Base-by-base conservation (phyloP, 2,329 filamentous ascomycete species). In the Trichoderma asperellum region DNA sequence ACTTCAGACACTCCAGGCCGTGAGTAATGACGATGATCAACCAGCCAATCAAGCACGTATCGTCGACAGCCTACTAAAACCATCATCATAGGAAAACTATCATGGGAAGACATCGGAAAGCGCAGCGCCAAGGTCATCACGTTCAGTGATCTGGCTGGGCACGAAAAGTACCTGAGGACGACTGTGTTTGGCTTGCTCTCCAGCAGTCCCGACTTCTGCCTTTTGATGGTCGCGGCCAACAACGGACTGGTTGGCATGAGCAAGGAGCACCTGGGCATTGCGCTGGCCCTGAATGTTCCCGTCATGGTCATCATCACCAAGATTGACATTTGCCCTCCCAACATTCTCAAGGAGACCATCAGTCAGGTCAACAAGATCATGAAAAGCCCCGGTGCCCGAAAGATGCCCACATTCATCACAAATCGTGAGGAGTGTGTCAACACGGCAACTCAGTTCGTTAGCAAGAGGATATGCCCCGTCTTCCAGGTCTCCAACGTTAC, bases 401-500 rank as follows among this genome's bases (percentile, higher is more conserved):
- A 99, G 81, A 96, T 99, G 47, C 96, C 96, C 2, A 92, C 97
- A 52, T 97, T 98, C 77, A 94, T 99, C 81, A 96, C 94, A 79
- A 92, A 91, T 73, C 90, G 90, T 70, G 93, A 97, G 77, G 92
- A 97, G 73, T 97, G 94, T 75, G 91, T 99, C 76, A 94, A 96
- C 78, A 99, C 96, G 0, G 95, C 96, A 11, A 95, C 93, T 0
- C 96, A 98, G 79, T 97, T 99, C 76, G 93, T 98, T 74, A 96
- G 92, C 75, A 92, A 96, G 80, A 88, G 96, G 52, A 97, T 99
- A 77, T 98, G 95, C 77, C 96, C 96, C 14, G 91, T 99, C 72
- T 99, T 99, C 82, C 94, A 98, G 77, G 94, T 99, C 12, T 98
- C 95, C 74, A 99, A 99, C 76, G 96, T 99, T 37, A 98, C 96